Percentiles rank a stretch among this genome's conserved stretches.
These are phyloP conservation scores for Canavalia gladiata DNA, from an alignment of 306 rosid genomes.

Conservation along the genomic window DNA sequence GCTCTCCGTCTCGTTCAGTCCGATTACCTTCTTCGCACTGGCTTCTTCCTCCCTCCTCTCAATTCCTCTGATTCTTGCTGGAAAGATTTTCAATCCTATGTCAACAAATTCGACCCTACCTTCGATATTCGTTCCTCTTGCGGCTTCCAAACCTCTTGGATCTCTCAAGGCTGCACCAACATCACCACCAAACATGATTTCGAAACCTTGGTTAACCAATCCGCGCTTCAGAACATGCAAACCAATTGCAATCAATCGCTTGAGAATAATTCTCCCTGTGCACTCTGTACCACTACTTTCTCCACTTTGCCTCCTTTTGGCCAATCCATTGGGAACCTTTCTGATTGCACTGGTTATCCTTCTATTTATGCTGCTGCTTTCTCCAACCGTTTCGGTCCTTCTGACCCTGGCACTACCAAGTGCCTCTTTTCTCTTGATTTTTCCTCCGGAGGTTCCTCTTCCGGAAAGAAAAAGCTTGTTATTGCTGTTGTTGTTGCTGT, in stretches of 20 bases:
- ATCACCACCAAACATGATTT: conserved; percentile 67
- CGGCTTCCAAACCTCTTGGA: conserved; percentile 33
- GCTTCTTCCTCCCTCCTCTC: conserved; percentile 55
- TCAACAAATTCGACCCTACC: conserved; percentile 18
- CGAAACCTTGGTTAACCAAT: conserved; percentile 46
- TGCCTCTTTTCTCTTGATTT: conserved; percentile 66
- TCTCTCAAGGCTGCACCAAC: conserved; percentile 73
- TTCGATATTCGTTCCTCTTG: conserved; percentile 49
- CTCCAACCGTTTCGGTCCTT: conserved; percentile 63
- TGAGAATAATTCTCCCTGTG: conserved; percentile 78
- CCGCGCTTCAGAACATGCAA: conserved; percentile 25
- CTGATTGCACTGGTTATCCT: conserved; percentile 66
- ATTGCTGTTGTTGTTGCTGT: conserved; percentile 54
- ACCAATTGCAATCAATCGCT: conserved; percentile 66
- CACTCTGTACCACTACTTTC: conserved; percentile 66
- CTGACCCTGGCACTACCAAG: conserved; percentile 70
- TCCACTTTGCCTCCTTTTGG: conserved; percentile 59
- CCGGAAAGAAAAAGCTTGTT: conserved; percentile 46
- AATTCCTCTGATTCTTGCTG: conserved; percentile 48
- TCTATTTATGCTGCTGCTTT: conserved; percentile 78
- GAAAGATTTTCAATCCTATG: conserved; percentile 46
- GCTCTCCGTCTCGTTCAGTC: conserved; percentile 75
- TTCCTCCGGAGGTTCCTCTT: conserved; percentile 28
- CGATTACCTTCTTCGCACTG: conserved; percentile 62
- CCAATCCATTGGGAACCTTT: conserved; percentile 60